Percentiles rank a stretch among this genome's conserved stretches.
Evolutionary conservation across 116 monocot species (phyloP).

Genomic region (Trichopus zeylanicus): DNA sequence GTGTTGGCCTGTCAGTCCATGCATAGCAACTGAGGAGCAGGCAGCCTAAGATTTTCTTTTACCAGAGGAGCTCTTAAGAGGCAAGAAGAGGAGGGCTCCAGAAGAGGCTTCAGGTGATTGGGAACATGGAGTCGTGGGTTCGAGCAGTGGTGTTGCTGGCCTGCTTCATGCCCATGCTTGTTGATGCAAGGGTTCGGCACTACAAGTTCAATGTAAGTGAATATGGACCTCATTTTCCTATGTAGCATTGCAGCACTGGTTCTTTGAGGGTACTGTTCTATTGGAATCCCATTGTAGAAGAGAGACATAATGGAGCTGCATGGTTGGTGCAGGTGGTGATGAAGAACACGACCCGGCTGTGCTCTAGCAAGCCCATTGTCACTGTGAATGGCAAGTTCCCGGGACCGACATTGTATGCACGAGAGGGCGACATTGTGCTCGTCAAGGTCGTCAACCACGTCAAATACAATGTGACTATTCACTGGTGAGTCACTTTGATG

Average conservation of each 20-base stretch:
- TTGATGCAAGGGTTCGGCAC: slow-evolving; percentile 21
- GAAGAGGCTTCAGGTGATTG: too few relatives aligned
- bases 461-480: slow-evolving; percentile 42
- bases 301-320: background rate
- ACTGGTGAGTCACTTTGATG: too few relatives aligned
- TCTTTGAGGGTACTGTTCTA: too few relatives aligned
- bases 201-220: slow-evolving; percentile 60
- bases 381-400: slow-evolving; percentile 54
- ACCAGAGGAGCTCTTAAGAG: background rate
- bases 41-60: background rate
- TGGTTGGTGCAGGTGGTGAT: slow-evolving; percentile 24
- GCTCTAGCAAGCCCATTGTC: slow-evolving; percentile 39
- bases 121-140: slow-evolving; percentile 14
- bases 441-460: slow-evolving; percentile 43
- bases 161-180: slow-evolving; percentile 13
- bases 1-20: slow-evolving; percentile 10
- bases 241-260: too few relatives aligned
- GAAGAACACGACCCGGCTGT: slow-evolving; percentile 32
- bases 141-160: slow-evolving; percentile 3
- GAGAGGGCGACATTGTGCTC: slow-evolving; percentile 48
- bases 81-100: background rate
- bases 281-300: too few relatives aligned
- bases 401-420: slow-evolving; percentile 35
- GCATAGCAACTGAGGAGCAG: too few relatives aligned
- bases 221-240: background rate